A percentile compares a stretch with the other conserved stretches of the same genome.
Conservation (phyloP, 2,329 filamentous ascomycete genomes). For the Colletotrichum limetticola region DNA sequence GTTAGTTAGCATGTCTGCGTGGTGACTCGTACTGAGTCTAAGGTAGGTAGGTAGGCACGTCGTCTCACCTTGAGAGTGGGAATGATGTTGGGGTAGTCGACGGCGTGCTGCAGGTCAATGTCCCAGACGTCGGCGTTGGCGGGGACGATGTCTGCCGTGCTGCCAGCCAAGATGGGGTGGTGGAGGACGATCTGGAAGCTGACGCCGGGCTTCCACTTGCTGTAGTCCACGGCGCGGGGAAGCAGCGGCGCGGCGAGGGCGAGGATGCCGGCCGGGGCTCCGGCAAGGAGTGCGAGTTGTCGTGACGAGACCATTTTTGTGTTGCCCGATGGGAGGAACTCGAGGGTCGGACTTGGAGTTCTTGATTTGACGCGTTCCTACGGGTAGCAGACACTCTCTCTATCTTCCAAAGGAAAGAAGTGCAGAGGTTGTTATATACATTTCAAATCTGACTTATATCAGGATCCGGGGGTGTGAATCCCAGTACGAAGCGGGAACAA, state of each 20-base stretch:
- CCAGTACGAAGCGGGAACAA: not conserved
- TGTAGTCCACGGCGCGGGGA: slow-evolving; percentile 29
- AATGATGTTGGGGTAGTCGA: slow-evolving; percentile 41
- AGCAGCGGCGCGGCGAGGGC: slow-evolving; percentile 5
- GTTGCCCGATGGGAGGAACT: slow-evolving; percentile 10
- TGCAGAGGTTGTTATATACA: not conserved
- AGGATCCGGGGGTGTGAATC: not conserved
- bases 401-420: not conserved
- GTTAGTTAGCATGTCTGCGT: not conserved
- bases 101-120: slow-evolving; percentile 44
- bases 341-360: not conserved
- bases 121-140: slow-evolving; percentile 43
- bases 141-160: slow-evolving; percentile 40
- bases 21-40: too few species aligned
- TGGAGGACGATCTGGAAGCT: slow-evolving; percentile 45
- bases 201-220: slow-evolving; percentile 42
- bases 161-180: slow-evolving; percentile 43
- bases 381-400: not conserved
- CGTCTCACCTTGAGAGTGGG: slow-evolving; percentile 42
- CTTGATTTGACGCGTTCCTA: too few species aligned
- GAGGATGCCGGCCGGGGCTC: slow-evolving; percentile 12
- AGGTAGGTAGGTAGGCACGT: too few species aligned
- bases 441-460: not conserved
- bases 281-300: slow-evolving; percentile 6
- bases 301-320: slow-evolving; percentile 19